These are phyloP conservation scores for Ceratobasidium sp. DNA, from an alignment of 1,284 basidiomycete genomes.

Conservation along the genomic window DNA sequence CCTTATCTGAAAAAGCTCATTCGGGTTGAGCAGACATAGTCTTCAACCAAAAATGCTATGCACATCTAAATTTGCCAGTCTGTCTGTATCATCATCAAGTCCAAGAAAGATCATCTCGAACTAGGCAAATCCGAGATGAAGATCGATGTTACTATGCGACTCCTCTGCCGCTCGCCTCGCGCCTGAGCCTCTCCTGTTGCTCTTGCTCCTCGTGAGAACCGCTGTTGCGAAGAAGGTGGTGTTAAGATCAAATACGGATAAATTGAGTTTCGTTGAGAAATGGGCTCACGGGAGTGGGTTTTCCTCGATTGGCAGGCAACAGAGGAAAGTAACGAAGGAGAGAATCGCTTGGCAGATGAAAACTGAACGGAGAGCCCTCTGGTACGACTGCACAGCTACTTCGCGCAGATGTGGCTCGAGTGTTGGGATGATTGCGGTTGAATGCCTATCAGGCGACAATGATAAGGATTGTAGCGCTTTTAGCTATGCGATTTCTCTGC, in stretches of 20 bases:
- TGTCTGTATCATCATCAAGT: constrained; percentile 7
- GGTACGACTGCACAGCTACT: constrained; percentile 85
- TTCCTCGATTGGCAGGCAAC: constrained; percentile 79
- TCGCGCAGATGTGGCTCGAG: constrained; percentile 69
- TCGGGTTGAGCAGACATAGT: neutral
- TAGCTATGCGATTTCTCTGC: neutral
- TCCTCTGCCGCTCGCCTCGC: constrained; percentile 15
- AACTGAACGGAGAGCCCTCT: constrained; percentile 81
- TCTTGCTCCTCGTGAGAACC: constrained; percentile 69
- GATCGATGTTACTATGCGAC: neutral
- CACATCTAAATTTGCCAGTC: constrained; percentile 14
- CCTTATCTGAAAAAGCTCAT: no score
- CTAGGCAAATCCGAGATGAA: constrained; percentile 3
- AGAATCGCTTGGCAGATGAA: constrained; percentile 81
- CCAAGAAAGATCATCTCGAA: neutral
- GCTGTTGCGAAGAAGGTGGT: constrained; percentile 54
- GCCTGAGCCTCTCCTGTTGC: constrained; percentile 43
- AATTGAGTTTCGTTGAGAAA: neutral
- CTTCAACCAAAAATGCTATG: constrained; percentile 5
- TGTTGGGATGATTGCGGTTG: constrained; percentile 78
- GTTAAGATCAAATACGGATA: constrained; percentile 5
- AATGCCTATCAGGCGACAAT: constrained; percentile 60
- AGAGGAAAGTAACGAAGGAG: constrained; percentile 69
- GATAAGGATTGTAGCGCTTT: neutral
- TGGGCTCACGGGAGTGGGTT: constrained; percentile 72